phyloP scores from a whole-genome alignment of 148 eudicot species.

The Silene uniflora region DNA sequence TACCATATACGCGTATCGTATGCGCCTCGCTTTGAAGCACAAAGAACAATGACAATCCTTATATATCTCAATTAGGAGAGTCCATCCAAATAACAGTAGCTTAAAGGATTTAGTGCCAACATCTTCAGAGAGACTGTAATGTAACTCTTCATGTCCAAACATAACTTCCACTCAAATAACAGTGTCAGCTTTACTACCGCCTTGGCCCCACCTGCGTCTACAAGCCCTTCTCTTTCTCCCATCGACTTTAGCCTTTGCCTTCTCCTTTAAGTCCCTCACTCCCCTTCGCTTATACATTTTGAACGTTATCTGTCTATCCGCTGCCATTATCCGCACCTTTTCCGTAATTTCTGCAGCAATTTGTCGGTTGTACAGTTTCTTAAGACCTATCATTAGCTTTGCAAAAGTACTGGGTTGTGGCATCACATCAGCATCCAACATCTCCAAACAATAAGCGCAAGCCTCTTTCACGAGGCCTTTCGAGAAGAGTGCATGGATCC shows the following conservation, averaged over 20 bases:
- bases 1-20: neutral
- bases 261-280: conserved; percentile 86
- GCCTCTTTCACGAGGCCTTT: conserved; percentile 90
- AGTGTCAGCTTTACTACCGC: conserved; percentile 41
- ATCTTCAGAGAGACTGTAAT: neutral
- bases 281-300: conserved; percentile 96
- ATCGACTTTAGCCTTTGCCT: conserved; percentile 57
- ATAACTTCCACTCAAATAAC: conserved; percentile 18
- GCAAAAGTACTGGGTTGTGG: conserved; percentile 90
- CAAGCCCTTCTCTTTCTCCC: conserved; percentile 85
- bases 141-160: conserved; percentile 4
- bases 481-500: conserved; percentile 90
- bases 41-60: neutral
- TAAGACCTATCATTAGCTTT: conserved; percentile 80
- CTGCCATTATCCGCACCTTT: conserved; percentile 90
- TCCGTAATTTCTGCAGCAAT: conserved; percentile 95
- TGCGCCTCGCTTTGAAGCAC: neutral
- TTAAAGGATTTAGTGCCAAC: neutral
- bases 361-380: conserved; percentile 68
- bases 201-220: conserved; percentile 54
- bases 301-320: conserved; percentile 74
- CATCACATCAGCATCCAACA: conserved; percentile 90
- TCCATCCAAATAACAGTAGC: neutral
- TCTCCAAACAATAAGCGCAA: conserved; percentile 82
- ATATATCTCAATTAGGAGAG: neutral